Evolutionary conservation across 2,329 filamentous ascomycete genomes (phyloP).

Genomic region (Chrysoporthe puriensis): DNA sequence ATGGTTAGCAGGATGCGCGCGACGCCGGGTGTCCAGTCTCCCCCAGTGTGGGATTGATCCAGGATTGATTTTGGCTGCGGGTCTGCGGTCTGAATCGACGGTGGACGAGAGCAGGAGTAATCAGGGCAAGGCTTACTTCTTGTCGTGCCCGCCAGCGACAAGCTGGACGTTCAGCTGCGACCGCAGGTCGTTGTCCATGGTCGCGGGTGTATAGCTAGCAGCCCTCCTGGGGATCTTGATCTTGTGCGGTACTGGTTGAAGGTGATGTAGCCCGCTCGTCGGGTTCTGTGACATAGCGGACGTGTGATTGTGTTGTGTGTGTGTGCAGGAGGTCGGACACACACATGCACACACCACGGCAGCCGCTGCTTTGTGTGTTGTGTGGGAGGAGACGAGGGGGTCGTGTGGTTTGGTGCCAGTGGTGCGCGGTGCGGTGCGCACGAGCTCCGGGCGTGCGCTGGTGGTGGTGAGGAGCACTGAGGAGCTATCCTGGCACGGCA

Average conservation of each 20-base stretch:
- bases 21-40: not conserved
- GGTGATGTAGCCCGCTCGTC: conserved; percentile 19
- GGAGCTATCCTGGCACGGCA: conserved; percentile 9
- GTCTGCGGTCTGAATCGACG: not conserved
- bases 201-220: conserved; percentile 63
- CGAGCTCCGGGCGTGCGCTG: not conserved
- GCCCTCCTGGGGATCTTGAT: conserved; percentile 64
- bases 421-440: not conserved
- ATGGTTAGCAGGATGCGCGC: conserved; percentile 19
- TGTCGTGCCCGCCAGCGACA: conserved; percentile 61
- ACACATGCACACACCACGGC: not conserved
- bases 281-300: conserved; percentile 30
- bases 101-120: not conserved
- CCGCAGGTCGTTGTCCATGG: conserved; percentile 63
- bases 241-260: conserved; percentile 50
- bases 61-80: not conserved
- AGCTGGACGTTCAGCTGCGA: conserved; percentile 65
- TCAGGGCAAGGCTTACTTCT: conserved; percentile 51
- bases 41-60: not conserved
- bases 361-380: conserved; percentile 1
- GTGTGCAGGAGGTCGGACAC: conserved; percentile 13
- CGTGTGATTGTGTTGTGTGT: conserved; percentile 22
- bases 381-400: not conserved
- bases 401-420: not conserved
- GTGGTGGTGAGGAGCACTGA: not conserved